Base-by-base conservation (phyloP, 2,329 filamentous ascomycete genomes). In the Sporothrix luriei region DNA sequence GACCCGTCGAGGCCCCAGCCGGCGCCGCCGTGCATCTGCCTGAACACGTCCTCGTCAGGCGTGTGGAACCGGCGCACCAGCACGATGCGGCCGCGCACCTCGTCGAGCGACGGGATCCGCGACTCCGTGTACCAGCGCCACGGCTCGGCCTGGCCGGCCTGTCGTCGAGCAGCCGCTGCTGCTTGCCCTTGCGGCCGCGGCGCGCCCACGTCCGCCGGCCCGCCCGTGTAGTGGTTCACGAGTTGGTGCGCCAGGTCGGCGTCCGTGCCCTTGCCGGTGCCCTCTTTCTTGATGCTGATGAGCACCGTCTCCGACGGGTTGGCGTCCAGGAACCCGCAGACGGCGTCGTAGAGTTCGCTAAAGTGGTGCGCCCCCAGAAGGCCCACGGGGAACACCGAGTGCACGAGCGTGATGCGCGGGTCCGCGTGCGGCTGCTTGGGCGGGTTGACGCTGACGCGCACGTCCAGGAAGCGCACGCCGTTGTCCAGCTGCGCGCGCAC, bases 401-500 rank as follows among this genome's bases (percentile, higher is more conserved):
- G 95, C 4, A 98, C 94, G 40, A 99, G 91, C 68, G 89, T 83
- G 19, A 98, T 85, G 52, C 87, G 85, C 48, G 71, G 69, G 77
- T 92, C 88, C 73, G 87, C 86, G 72, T 84, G 70, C 6, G 69
- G 69, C 43, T 67, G 64, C 26, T n/a, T 29, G 4, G 40, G 40
- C 24, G 48, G 78, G 73, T 73, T 76, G 80, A 81, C 83, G 48
- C 81, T 83, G 69, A 97, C 91, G 66, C 95, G 89, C 72, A 99
- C 87, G 78, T 99, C 95, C 74, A 99, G 89, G 83, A 97, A 98
- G 66, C 95, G 92, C 59, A 98, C 91, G 38, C 95, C 95, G 77
- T 97, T 94, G 69, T 89, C 84, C 38, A 99, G 87, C 80, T 99
- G 95, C 68, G 90, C 87, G 64, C 84, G 83, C 5, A 96, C 85